These are phyloP conservation scores for Aspergillus bertholletiae DNA, from an alignment of 495 filamentous ascomycete genomes.

Conservation along the genomic window DNA sequence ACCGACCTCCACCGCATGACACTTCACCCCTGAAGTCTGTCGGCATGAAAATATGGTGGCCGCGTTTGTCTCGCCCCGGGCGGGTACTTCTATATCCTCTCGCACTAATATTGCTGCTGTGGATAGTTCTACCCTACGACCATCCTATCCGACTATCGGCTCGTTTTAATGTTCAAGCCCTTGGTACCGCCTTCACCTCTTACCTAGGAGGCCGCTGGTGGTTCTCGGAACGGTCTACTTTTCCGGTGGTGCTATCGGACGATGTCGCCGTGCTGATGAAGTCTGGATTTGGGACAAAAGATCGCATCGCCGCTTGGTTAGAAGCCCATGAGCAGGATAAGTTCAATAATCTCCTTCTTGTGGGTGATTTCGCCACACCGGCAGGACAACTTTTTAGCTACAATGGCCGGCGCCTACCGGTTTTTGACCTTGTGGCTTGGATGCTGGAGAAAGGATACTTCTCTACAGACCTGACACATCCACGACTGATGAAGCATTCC, in stretches of 20 bases:
- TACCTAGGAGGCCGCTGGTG: not conserved
- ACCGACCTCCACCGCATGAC: not conserved
- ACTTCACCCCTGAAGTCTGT: not conserved
- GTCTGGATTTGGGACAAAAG: slow-evolving; percentile 1
- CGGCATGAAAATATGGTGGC: not conserved
- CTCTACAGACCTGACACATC: not conserved
- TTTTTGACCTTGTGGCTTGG: not conserved
- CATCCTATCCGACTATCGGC: not conserved
- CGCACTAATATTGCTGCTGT: not conserved
- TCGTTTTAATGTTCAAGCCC: not conserved
- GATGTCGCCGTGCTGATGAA: slow-evolving; percentile 5
- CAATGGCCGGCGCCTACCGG: not conserved
- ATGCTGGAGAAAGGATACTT: not conserved
- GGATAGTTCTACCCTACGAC: not conserved
- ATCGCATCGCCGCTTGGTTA: slow-evolving; percentile 1
- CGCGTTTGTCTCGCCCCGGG: not conserved
- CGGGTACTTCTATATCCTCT: not conserved
- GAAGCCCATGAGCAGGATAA: slow-evolving; percentile 1
- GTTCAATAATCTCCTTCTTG: not conserved
- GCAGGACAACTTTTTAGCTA: not conserved
- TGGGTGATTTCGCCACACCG: slow-evolving; percentile 1
- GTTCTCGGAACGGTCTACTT: not conserved
- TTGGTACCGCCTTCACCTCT: not conserved
- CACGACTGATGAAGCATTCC: not conserved
- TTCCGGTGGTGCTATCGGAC: not conserved